These are phyloP conservation scores for Prillingera fragicola DNA, from an alignment of 1,284 basidiomycete genomes.

Conservation along the genomic window DNA sequence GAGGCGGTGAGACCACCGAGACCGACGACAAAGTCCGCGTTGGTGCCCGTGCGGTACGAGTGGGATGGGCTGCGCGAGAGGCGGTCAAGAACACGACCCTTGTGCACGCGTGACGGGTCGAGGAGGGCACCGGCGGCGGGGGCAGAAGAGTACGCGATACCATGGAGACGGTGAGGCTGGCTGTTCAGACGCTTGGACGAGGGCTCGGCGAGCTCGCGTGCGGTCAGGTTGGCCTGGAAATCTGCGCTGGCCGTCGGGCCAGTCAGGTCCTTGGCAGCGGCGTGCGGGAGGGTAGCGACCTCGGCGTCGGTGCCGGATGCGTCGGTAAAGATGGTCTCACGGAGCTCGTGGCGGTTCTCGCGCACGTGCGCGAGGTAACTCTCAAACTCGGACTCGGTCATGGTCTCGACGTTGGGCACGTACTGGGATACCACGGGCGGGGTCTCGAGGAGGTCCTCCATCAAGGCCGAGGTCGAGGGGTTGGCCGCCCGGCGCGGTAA, in stretches of 20 bases:
- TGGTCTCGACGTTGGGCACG: slow-evolving; percentile 41
- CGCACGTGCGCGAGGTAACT: slow-evolving; percentile 34
- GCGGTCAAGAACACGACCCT: slow-evolving; percentile 19
- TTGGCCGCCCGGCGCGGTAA: slow-evolving; percentile 5
- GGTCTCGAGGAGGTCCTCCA: background rate
- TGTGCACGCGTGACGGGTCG: slow-evolving; percentile 11
- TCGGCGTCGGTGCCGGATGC: slow-evolving; percentile 3
- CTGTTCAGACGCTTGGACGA: slow-evolving; percentile 20
- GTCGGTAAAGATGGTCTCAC: slow-evolving; percentile 1
- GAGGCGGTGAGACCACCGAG: slow-evolving; percentile 39
- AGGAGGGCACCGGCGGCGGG: slow-evolving; percentile 8
- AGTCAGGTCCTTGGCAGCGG: background rate
- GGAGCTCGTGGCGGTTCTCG: slow-evolving; percentile 19
- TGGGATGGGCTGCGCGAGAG: slow-evolving; percentile 10
- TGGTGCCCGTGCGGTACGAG: slow-evolving; percentile 24
- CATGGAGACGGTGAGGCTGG: slow-evolving; percentile 31
- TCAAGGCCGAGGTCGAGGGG: slow-evolving; percentile 1
- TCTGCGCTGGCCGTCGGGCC: slow-evolving; percentile 13
- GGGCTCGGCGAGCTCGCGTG: slow-evolving; percentile 9
- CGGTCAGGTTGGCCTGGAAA: slow-evolving; percentile 25
- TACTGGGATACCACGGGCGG: slow-evolving; percentile 3
- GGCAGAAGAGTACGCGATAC: slow-evolving; percentile 35
- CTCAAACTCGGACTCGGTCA: slow-evolving; percentile 39
- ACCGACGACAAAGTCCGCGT: slow-evolving; percentile 35
- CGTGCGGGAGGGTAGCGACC: slow-evolving; percentile 13